Evolutionary conservation across 495 filamentous ascomycete genomes (phyloP).

Genomic region (Aspergillus biplanus): DNA sequence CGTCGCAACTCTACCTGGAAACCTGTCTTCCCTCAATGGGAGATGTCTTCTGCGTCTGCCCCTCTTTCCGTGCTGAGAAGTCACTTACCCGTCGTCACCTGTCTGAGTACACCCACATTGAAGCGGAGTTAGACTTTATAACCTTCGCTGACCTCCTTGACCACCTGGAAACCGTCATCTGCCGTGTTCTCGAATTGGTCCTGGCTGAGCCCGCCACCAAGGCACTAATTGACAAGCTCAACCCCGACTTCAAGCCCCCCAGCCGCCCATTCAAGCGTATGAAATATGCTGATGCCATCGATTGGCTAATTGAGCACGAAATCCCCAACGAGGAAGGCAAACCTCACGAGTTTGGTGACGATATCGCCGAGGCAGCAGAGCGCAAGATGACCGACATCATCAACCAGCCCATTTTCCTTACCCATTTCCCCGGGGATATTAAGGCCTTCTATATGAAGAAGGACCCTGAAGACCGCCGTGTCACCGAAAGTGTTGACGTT

Average conservation of each 20-base stretch:
- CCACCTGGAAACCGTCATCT: slow-evolving; percentile 89
- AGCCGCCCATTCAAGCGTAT: slow-evolving; percentile 90
- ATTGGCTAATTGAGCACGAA: slow-evolving; percentile 86
- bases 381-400: slow-evolving; percentile 96
- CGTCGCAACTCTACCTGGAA: slow-evolving; percentile 97
- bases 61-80: slow-evolving; percentile 98
- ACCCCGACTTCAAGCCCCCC: slow-evolving; percentile 84
- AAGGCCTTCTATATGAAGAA: slow-evolving; percentile 99
- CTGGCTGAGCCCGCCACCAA: slow-evolving; percentile 72
- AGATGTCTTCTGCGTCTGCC: slow-evolving; percentile 96
- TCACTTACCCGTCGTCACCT: slow-evolving; percentile 92
- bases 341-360: slow-evolving; percentile 89
- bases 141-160: slow-evolving; percentile 88
- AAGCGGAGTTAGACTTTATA: slow-evolving; percentile 97
- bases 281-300: slow-evolving; percentile 92
- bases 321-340: slow-evolving; percentile 92
- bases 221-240: slow-evolving; percentile 75
- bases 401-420: slow-evolving; percentile 92
- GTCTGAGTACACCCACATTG: slow-evolving; percentile 95
- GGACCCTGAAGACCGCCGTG: slow-evolving; percentile 76
- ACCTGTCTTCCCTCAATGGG: slow-evolving; percentile 89
- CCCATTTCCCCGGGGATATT: slow-evolving; percentile 95
- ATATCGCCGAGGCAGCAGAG: slow-evolving; percentile 98
- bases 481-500: slow-evolving; percentile 95
- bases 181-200: slow-evolving; percentile 76